These are phyloP conservation scores for Bocquillonia castaneifolia DNA, from an alignment of 441 rosid genomes.

Conservation along the genomic window DNA sequence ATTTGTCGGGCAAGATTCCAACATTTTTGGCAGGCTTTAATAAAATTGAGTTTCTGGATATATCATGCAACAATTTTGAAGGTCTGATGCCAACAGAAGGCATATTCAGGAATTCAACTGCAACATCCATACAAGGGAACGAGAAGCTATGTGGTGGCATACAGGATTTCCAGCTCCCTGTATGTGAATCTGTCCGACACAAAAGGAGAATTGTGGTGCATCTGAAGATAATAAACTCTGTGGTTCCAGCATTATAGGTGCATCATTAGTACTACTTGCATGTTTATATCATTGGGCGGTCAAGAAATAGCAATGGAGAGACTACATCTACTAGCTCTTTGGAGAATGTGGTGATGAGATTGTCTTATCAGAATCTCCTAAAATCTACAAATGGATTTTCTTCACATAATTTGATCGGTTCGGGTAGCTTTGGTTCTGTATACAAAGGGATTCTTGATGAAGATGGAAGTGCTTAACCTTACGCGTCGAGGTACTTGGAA, in stretches of 20 bases:
- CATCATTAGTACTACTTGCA: neutral
- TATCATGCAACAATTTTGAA: neutral
- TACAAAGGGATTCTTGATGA: neutral
- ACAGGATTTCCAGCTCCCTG: neutral
- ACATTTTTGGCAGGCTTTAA: neutral
- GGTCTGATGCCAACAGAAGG: slow-evolving; percentile 1
- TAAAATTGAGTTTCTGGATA: neutral
- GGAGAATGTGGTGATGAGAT: neutral
- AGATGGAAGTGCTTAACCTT: neutral
- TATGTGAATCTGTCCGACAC: neutral
- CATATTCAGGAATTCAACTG: neutral
- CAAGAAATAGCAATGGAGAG: neutral
- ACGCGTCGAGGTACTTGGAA: neutral
- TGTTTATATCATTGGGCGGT: neutral
- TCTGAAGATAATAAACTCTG: neutral
- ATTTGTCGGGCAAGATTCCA: neutral
- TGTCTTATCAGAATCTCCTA: neutral
- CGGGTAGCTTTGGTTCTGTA: neutral
- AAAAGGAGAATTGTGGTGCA: neutral
- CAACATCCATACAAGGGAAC: neutral
- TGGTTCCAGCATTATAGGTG: neutral
- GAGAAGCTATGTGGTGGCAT: slow-evolving; percentile 1
- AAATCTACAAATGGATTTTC: slow-evolving; percentile 3
- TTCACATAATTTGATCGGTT: neutral
- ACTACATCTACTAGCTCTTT: neutral